A percentile compares a stretch with the other conserved stretches of the same genome.
These are phyloP conservation scores for Claviceps sp. DNA, from an alignment of 2,329 filamentous ascomycete species.

Conservation along the genomic window DNA sequence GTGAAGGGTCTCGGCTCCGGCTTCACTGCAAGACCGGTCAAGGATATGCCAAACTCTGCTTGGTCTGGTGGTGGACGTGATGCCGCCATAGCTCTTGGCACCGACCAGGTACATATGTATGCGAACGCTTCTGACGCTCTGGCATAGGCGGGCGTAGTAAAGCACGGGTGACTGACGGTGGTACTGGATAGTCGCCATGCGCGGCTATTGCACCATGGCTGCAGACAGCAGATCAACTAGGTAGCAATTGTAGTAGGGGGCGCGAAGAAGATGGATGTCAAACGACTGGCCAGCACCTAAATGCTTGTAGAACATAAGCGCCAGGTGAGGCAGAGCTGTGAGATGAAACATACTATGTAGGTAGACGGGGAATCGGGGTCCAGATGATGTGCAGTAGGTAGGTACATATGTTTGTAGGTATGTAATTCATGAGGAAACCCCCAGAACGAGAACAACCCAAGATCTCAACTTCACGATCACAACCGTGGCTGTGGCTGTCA, in stretches of 20 bases:
- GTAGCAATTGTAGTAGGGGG: not conserved
- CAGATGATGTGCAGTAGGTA: slow-evolving; percentile 3
- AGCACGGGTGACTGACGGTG: not conserved
- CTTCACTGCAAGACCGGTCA: not conserved
- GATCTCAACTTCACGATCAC: too few species aligned
- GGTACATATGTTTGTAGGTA: not conserved
- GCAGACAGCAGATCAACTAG: not conserved
- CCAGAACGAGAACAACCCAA: too few species aligned
- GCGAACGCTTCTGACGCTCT: not conserved
- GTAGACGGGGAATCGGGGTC: not conserved
- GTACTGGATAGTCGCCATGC: not conserved
- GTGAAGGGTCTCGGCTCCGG: slow-evolving; percentile 2
- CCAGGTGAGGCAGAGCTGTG: not conserved
- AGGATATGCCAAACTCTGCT: slow-evolving; percentile 4
- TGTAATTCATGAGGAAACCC: too few species aligned
- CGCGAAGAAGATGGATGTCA: not conserved
- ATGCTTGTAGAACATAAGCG: not conserved
- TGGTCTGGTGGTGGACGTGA: slow-evolving; percentile 2
- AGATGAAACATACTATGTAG: not conserved
- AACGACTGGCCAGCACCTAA: not conserved
- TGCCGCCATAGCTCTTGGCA: slow-evolving; percentile 4
- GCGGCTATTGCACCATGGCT: slow-evolving; percentile 1
- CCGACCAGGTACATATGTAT: slow-evolving; percentile 1
- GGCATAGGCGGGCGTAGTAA: not conserved
- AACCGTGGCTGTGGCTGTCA: too few species aligned